Base-by-base conservation (phyloP, 1,139 yeast species). In the Yamadazyma trypodendri region DNA sequence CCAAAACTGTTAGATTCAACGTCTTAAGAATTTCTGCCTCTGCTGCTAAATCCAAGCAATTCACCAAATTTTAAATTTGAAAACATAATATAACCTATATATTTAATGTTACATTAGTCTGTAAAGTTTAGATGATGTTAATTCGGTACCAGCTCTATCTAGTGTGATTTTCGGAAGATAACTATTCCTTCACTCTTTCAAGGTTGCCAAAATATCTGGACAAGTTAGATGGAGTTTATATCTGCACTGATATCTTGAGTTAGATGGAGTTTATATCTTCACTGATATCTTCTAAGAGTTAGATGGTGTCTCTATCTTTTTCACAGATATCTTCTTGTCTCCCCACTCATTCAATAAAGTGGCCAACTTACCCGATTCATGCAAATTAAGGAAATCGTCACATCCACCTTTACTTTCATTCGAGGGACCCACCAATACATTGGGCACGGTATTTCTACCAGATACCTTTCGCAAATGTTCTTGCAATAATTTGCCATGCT, bases 1-100 rank as follows among this genome's bases (percentile, higher is more conserved):
- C 98, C 67, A 92, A 92, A 89, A 92, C 99, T 61, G 97, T 92
- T 68, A 90, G 98, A 86, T 92, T 92, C 86, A 92, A 94, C 84
- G 99, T 92, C 67, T 81, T 92, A 71, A 89, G 90, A 79, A 96
- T 92, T 67, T 79, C 92, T 68, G 79, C 90, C 68, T 80, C 95
- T 68, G 79, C 81, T 65, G 85, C 92, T 72, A 83, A 84, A 75
- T 76, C 94, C 60, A 89, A 90, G 86, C 89, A 87, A 79, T 92
- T 92, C 82, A 63, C 90, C 75, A 92, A 92, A 81, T 92, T 92
- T 77, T 92, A 90, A 85, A 65, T 47, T 31, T 41, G 36, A 41
- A 40, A 41, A 40, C 31, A 22, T 28, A 31, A 36, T 33, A 30
- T 28, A 31, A 35, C 32, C 29, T 39, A 36, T 41, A 41, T 46